Conservation (phyloP, 768 basidiomycete species). For the Coprinopsis strossmayeri region DNA sequence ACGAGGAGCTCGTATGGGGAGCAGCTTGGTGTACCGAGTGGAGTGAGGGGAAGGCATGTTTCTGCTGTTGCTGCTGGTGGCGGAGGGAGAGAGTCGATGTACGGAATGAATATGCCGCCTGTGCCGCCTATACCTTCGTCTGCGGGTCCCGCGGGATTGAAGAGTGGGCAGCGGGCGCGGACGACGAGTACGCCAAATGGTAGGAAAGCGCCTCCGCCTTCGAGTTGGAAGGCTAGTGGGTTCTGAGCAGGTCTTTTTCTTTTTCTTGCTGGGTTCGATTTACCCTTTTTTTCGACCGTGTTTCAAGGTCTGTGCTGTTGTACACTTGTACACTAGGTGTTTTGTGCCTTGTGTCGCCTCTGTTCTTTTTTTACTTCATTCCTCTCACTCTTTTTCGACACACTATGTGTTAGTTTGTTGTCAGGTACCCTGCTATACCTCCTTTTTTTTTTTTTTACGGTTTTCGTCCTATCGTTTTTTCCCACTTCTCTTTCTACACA, state of each 20-base stretch:
- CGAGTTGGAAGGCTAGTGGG: constrained; percentile 52
- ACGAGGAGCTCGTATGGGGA: constrained; percentile 72
- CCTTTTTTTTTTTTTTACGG: neutral
- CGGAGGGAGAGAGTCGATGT: constrained; percentile 10
- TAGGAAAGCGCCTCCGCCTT: constrained; percentile 45
- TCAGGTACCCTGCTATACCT: neutral
- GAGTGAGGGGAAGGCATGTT: constrained; percentile 1
- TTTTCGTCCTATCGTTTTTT: neutral
- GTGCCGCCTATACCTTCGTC: constrained; percentile 31
- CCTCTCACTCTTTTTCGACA: neutral
- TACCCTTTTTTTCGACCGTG: neutral
- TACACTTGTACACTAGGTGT: neutral
- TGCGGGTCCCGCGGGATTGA: constrained; percentile 12
- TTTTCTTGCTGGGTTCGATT: neutral
- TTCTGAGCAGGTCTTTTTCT: neutral
- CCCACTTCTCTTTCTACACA: neutral
- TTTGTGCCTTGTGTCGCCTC: neutral
- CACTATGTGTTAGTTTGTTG: neutral
- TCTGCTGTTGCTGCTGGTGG: constrained; percentile 3
- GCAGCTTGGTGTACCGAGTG: constrained; percentile 20
- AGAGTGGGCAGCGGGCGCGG: constrained; percentile 24
- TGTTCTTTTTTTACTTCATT: neutral
- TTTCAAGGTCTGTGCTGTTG: too few relatives aligned
- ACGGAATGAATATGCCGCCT: constrained; percentile 33
- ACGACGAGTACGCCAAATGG: constrained; percentile 38